A percentile compares a stretch with the other conserved stretches of the same genome.
Conservation (phyloP, 805 yeast genomes). For the Yarrowia deformans region DNA sequence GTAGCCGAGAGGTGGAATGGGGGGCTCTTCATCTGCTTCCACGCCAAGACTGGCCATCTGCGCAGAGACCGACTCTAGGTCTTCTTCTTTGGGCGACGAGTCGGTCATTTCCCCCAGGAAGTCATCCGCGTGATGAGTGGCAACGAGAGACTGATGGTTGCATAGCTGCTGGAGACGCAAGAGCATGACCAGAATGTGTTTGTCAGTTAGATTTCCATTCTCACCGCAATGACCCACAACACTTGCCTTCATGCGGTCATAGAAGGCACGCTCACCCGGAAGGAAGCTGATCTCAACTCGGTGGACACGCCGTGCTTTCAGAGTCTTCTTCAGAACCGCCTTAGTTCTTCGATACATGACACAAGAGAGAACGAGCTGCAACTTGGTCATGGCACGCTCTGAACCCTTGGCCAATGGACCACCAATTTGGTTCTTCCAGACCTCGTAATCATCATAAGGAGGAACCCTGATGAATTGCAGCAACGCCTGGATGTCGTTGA, state of each 20-base stretch:
- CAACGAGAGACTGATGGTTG: not conserved
- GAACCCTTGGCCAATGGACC: not conserved
- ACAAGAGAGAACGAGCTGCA: not conserved
- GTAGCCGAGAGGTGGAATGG: not conserved
- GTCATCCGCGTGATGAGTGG: not conserved
- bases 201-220: not conserved
- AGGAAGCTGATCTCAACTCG: not conserved
- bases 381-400: not conserved
- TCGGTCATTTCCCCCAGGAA: not conserved
- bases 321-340: not conserved
- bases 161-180: slow-evolving; percentile 1
- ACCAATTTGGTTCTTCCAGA: not conserved
- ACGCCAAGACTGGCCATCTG: not conserved
- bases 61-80: not conserved
- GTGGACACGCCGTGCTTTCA: not conserved
- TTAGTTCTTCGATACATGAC: not conserved
- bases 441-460: not conserved
- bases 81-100: not conserved
- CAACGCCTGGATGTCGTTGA: not conserved
- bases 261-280: not conserved
- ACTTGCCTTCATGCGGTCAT: not conserved
- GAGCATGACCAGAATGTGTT: not conserved
- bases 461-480: not conserved
- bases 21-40: not conserved
- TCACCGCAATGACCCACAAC: not conserved